Percentiles rank a stretch among this genome's conserved stretches.
These are phyloP conservation scores for Bryoerythrophyllum caledonicum DNA, from an alignment of 225 moss, liverwort and hornwort species.

Conservation along the genomic window DNA sequence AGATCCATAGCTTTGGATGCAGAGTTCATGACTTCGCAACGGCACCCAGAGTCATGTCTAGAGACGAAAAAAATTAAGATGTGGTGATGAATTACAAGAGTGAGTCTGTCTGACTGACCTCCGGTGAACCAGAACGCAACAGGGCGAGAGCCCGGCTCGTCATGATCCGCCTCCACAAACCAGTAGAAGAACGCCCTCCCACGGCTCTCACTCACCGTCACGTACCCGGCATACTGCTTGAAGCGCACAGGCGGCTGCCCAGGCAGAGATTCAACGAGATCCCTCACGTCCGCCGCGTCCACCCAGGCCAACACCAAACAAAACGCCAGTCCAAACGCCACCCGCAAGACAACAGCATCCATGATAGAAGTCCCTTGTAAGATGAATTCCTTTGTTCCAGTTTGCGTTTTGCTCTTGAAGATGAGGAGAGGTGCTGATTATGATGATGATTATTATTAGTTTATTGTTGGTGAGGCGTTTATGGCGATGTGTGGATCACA, in stretches of 20 bases:
- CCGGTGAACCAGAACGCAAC: slow-evolving; percentile 54
- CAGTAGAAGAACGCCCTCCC: slow-evolving; percentile 51
- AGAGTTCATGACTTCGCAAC: too few relatives aligned
- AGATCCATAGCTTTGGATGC: too few relatives aligned
- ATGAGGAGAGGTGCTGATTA: background rate
- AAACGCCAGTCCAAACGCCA: background rate
- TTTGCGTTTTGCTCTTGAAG: background rate
- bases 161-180: slow-evolving; percentile 46
- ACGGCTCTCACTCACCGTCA: slow-evolving; percentile 31
- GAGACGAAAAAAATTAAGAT: too few relatives aligned
- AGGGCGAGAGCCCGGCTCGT: slow-evolving; percentile 29
- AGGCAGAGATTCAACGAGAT: slow-evolving; percentile 32
- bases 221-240: slow-evolving; percentile 48
- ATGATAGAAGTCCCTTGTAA: too few relatives aligned
- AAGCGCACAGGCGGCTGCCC: slow-evolving; percentile 42
- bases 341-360: slow-evolving; percentile 11
- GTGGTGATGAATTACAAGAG: background rate
- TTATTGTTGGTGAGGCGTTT: background rate
- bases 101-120: slow-evolving; percentile 25
- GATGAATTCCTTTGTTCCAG: too few relatives aligned
- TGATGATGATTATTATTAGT: too few relatives aligned
- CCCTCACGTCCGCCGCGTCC: slow-evolving; percentile 16
- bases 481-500: too few relatives aligned
- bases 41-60: too few relatives aligned
- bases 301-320: background rate